These are phyloP conservation scores for Asclepias syriaca DNA, from an alignment of 257 asterid species.

Conservation along the genomic window DNA sequence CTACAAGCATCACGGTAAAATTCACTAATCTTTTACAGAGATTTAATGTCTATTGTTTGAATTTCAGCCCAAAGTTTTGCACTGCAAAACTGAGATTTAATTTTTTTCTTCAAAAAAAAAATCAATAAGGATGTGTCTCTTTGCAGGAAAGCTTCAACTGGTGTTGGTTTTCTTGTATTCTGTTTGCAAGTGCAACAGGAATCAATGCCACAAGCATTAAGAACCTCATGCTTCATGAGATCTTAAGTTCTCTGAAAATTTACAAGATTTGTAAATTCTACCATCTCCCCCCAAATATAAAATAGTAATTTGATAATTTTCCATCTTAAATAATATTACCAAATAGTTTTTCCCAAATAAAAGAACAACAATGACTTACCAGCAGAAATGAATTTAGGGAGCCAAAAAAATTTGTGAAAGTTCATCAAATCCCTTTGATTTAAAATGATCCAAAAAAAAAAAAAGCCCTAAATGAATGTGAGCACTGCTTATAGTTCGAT, in stretches of 20 bases:
- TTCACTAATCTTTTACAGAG: background rate
- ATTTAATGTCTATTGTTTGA: background rate
- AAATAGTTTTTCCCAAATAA: background rate
- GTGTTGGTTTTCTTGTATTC: background rate
- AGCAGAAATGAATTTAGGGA: background rate
- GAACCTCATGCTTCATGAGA: background rate
- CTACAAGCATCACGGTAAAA: background rate
- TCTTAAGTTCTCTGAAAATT: too few species aligned
- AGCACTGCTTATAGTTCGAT: background rate
- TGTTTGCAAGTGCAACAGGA: background rate
- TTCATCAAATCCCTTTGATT: background rate
- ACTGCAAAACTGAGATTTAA: background rate
- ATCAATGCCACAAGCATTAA: background rate
- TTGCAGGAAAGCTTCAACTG: background rate
- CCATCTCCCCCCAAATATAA: too few species aligned
- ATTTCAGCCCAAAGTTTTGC: background rate
- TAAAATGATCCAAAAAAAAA: background rate
- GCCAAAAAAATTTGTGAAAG: background rate
- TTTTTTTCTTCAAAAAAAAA: background rate
- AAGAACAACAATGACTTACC: background rate
- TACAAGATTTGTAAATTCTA: too few species aligned
- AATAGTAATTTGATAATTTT: background rate
- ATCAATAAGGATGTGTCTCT: background rate
- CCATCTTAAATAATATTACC: background rate
- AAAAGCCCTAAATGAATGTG: background rate